Evolutionary conservation across 2,329 filamentous ascomycete genomes (phyloP).

Genomic region (Paraphoma sp.): DNA sequence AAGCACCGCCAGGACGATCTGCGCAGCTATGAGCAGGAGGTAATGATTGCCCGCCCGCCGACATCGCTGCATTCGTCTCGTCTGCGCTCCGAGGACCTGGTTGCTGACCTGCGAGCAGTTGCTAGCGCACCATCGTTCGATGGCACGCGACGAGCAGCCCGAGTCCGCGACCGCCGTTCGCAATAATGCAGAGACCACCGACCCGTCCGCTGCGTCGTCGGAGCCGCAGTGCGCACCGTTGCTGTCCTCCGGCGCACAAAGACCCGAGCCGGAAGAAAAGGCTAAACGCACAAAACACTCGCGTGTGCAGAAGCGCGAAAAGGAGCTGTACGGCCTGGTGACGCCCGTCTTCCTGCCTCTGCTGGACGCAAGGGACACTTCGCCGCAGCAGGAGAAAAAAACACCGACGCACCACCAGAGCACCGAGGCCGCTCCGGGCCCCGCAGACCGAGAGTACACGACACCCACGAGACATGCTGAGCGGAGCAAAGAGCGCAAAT

Average conservation of each 20-base stretch:
- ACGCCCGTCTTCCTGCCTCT: constrained; percentile 46
- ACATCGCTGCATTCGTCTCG: constrained; percentile 4
- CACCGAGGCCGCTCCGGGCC: constrained; percentile 11
- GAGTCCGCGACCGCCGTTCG: constrained; percentile 10
- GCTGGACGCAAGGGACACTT: constrained; percentile 38
- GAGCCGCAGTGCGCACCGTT: constrained; percentile 3
- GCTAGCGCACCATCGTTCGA: constrained; percentile 39
- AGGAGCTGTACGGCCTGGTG: constrained; percentile 46
- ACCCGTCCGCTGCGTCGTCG: constrained; percentile 1
- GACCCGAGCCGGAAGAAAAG: constrained; percentile 27
- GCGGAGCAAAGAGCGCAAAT: constrained; percentile 23
- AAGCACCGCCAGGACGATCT: constrained; percentile 42
- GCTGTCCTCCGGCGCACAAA: constrained; percentile 18
- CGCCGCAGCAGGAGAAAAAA: constrained; percentile 34
- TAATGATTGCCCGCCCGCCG: constrained; percentile 18
- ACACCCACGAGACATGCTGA: constrained; percentile 29
- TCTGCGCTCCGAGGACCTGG: constrained; percentile 10
- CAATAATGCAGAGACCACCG: constrained; percentile 5
- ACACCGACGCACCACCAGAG: constrained; percentile 15
- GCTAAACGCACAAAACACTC: constrained; percentile 44
- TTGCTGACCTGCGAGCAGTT: constrained; percentile 41
- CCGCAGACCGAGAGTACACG: constrained; percentile 9
- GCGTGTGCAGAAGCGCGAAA: constrained; percentile 47
- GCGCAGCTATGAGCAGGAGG: constrained; percentile 40
- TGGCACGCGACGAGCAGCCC: constrained; percentile 31